Evolutionary conservation across 208 protist genomes (phyloP).

Genomic region (Crithidia bombi): DNA sequence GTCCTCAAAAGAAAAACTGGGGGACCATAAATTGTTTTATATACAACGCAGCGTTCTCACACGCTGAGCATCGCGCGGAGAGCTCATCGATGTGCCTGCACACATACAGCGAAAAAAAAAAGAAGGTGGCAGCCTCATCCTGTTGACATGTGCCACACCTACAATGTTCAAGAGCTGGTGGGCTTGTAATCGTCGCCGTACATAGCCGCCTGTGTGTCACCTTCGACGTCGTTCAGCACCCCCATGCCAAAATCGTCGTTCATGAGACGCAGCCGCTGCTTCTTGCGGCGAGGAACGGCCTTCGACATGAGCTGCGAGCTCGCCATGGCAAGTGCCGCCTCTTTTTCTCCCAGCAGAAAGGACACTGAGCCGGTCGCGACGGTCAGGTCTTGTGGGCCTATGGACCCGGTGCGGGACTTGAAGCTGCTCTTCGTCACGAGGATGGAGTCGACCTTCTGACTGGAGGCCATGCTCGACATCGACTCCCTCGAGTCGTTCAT

Average conservation of each 20-base stretch:
- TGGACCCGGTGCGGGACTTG: constrained; percentile 10
- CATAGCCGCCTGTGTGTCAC: background rate
- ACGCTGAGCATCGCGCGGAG: too few relatives aligned
- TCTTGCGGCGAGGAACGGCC: constrained; percentile 13
- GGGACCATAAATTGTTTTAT: background rate
- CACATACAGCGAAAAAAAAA: background rate
- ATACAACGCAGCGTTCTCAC: too few relatives aligned
- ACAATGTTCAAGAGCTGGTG: background rate
- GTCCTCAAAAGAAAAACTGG: too few relatives aligned
- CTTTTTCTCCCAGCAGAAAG: constrained; percentile 26
- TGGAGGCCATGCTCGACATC: background rate
- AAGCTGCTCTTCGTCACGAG: constrained; percentile 26
- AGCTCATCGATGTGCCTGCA: too few relatives aligned
- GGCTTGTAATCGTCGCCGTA: background rate
- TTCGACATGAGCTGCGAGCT: constrained; percentile 26
- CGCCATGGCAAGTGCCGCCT: constrained; percentile 22
- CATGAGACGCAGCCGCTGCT: constrained; percentile 6
- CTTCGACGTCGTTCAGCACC: constrained; percentile 1
- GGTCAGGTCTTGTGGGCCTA: constrained; percentile 1
- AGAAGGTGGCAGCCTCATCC: too few relatives aligned
- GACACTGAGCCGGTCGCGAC: constrained; percentile 17
- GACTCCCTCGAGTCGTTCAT: background rate
- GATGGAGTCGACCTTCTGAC: constrained; percentile 14
- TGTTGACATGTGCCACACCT: too few relatives aligned
- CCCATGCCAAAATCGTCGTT: constrained; percentile 13